Evolutionary conservation across 2,329 filamentous ascomycete species (phyloP), one percentile per base, ranked within the genome.

Genomic region (Talaromyces piceae): DNA sequence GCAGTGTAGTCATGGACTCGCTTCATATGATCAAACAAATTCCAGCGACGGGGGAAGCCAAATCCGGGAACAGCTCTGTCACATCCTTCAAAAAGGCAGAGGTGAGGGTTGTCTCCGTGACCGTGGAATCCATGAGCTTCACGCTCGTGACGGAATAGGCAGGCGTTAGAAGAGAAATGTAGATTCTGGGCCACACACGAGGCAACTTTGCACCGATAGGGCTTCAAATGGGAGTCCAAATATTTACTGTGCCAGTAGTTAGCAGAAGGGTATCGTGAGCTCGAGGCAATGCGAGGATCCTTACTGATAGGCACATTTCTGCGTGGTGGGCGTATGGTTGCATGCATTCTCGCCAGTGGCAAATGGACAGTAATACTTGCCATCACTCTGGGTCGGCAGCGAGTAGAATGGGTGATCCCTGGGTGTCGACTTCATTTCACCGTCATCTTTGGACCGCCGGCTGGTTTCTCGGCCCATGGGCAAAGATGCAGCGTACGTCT

Each of bases 271-370:
- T n/a, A n/a, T 54, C 56, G 46, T 39, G 48, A 45, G 18, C 16
- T 16, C 7, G 5, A 37, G 20, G 7, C 16, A 20, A 22, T 2
- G 9, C 31, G 20, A 45, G 49, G 46, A 20, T 22, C 74, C 88
- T 81, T 85, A 95, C 91, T 96, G 91, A 67, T 96, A 97, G 74
- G 95, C 95, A 83, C 91, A 96, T 81, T 96, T 96, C 61, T 97
- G 87, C 76, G 94, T 93, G 65, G 94, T 93, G 37, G 91, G 83
- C 73, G 88, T 87, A 82, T 96, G 91, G 70, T 81, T 87, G 80
- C 91, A 97, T 64, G 83, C 77, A 47, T 79, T 73, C 52, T 77
- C 74, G 61, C 82, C 86, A 50, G 60, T 62, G 67, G 86, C 83
- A 77, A 86, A 93, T 5, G 91, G 91, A 77, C 91, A 97, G 74